Base-by-base conservation (phyloP, 179 eudicot genomes). In the Corrigiola litoralis region DNA sequence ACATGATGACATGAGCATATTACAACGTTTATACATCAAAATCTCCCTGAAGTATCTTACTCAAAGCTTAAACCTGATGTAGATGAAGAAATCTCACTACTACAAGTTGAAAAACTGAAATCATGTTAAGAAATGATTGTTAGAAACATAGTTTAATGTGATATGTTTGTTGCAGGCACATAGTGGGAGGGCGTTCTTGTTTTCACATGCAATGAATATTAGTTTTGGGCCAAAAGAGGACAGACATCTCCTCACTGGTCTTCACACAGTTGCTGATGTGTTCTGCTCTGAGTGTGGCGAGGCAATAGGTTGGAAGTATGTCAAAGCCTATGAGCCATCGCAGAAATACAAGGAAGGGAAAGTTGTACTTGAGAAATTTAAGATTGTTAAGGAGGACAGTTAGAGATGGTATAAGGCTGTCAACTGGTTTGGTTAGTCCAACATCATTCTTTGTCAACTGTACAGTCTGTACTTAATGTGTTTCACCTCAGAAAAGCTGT, bases 261-360 rank as follows among this genome's bases (percentile, higher is more conserved):
- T 77, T 42, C 86, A 82, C 75, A 77, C 80, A 0, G 80, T 82
- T 46, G 86, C 84, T 25, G 86, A 82, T 54, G 78, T 80, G 2
- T 53, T 49, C 46, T 79, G 82, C 61, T 69, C 47, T 1, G 74
- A 74, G 32, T 82, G 86, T 42, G 65, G 68, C 17, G 81, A 72
- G 73, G 12, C 49, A 2, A 6, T 82, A 16, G 86, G 84, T 31
- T 82, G 86, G 81, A 80, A 48, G 62, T 82, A 82, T 38, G 4
- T 72, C 4, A 61, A 70, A 51, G 82, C 87, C 11, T 75, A 72
- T 46, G 78, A 74, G 27, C 25, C 70, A 38, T 54, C 77, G 2
- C 84, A 80, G 58, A 79, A 79, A 50, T 79, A 82, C 34, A 82
- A 82, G 71, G 87, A 80, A 59, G 78, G 76, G 41, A 80, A 79